These are phyloP conservation scores for Tirmania nivea DNA, from an alignment of 495 filamentous ascomycete genomes.

Conservation along the genomic window DNA sequence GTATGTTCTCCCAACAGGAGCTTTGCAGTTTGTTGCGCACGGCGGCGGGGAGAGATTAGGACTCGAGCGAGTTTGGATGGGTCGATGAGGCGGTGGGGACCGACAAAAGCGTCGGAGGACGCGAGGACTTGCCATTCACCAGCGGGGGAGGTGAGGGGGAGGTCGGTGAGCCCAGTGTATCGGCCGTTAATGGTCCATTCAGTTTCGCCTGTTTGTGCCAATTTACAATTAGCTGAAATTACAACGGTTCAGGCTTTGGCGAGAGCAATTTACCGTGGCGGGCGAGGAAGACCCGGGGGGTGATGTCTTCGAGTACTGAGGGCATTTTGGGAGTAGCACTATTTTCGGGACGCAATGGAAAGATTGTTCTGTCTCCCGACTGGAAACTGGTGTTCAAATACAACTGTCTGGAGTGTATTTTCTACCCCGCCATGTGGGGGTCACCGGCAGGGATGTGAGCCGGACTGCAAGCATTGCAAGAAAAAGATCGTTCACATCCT, in stretches of 20 bases:
- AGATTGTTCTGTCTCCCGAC: too few species aligned
- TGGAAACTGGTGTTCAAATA: too few species aligned
- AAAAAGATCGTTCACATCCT: too few species aligned
- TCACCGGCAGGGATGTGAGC: too few species aligned
- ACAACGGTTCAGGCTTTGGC: not conserved
- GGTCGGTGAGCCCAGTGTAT: constrained; percentile 72
- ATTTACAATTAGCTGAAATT: not conserved
- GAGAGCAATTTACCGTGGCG: constrained; percentile 13
- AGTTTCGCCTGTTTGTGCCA: constrained; percentile 38
- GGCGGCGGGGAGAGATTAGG: constrained; percentile 70
- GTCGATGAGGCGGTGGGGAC: constrained; percentile 65
- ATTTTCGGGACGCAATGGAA: too few species aligned
- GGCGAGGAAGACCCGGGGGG: constrained; percentile 1
- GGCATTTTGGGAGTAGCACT: too few species aligned
- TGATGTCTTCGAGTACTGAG: constrained; percentile 14
- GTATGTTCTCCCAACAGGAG: constrained; percentile 37
- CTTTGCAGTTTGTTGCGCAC: constrained; percentile 72
- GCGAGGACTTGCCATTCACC: constrained; percentile 68
- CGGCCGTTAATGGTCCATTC: constrained; percentile 90
- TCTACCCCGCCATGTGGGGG: too few species aligned
- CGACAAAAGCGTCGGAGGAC: constrained; percentile 65
- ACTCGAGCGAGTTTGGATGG: constrained; percentile 61
- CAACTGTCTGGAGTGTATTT: too few species aligned
- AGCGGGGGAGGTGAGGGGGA: constrained; percentile 54
- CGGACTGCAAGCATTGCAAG: too few species aligned